phyloP scores from a whole-genome alignment of 768 basidiomycete species.

The Amanita subjunquillea region DNA sequence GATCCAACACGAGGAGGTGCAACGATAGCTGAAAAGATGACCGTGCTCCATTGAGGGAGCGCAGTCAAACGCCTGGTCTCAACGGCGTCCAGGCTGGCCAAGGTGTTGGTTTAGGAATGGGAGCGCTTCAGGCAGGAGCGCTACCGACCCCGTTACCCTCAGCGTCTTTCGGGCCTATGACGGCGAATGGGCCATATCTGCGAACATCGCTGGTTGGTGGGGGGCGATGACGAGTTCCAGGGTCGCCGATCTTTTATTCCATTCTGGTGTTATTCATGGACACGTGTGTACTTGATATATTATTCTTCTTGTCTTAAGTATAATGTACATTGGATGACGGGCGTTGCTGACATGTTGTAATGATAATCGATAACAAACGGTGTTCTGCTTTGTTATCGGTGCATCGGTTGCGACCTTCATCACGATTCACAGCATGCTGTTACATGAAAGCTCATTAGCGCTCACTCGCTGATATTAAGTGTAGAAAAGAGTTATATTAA shows the following conservation, averaged over 20 bases:
- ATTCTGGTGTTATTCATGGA: conserved; percentile 11
- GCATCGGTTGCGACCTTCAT: too few relatives aligned
- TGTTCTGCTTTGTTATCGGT: not conserved
- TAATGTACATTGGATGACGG: not conserved
- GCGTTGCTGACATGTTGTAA: not conserved
- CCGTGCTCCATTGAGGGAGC: conserved; percentile 40
- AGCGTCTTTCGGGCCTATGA: conserved; percentile 51
- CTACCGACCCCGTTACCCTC: conserved; percentile 37
- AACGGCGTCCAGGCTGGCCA: conserved; percentile 25
- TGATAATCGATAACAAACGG: not conserved
- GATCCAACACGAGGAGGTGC: conserved; percentile 62
- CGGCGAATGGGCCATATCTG: conserved; percentile 52
- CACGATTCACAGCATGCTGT: not conserved
- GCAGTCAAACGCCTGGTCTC: conserved; percentile 48
- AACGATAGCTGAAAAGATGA: conserved; percentile 80
- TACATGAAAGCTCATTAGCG: not conserved
- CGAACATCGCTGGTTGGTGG: conserved; percentile 50
- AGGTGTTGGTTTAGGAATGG: conserved; percentile 38
- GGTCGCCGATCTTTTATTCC: conserved; percentile 8
- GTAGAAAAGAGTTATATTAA: too few relatives aligned
- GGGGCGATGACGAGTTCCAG: conserved; percentile 23
- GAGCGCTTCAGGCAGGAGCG: conserved; percentile 26
- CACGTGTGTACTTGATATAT: conserved; percentile 1
- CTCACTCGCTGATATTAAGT: too few relatives aligned
- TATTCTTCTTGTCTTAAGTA: not conserved